Base-by-base conservation (phyloP, 192 early-diverging fungal species). In the Gigaspora rosea region DNA sequence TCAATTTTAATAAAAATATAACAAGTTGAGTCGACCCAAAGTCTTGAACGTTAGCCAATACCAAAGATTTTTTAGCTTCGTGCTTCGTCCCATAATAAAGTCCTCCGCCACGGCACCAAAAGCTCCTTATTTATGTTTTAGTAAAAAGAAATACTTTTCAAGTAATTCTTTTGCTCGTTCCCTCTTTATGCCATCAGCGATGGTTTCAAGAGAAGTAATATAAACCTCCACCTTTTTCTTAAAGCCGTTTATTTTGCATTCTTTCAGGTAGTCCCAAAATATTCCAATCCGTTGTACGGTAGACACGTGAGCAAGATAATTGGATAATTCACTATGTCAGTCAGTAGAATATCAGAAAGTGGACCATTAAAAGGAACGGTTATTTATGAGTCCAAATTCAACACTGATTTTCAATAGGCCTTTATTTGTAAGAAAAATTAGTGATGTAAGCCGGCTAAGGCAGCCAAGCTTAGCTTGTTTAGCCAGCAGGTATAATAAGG, bases 51-150 rank as follows among this genome's bases (percentile, higher is more conserved):
- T 52, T 0, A 50, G n/a, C 9, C 20, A 70, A 70, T 33, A 48
- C 15, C 32, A 22, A 33, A 50, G 68, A 70, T 70, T 70, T 22
- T 33, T 33, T 70, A 70, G 32, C 68, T 70, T 70, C 49, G 68
- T 70, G 27, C 47, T 10, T 61, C 59, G 20, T 61, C 1, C 27
- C 27, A 22, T 13, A 70, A 47, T 13, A 22, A 52, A 20, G 18
- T 51, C 50, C 47, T 36, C 67, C 20, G 5, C 6, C 47, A 69
- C 47, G 67, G 41, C n/a, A 70, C 67, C 46, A 70, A 70, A 70
- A 33, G n/a, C 50, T 52, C 16, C 13, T 41, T 63, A 63, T 13
- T 36, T 63, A 62, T 35, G 16, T 63, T 16, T 63, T 63, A 13
- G 32, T 6, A n/a, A 35, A 62, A 61, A 61, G 1, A 8, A 61